A percentile compares a stretch with the other conserved stretches of the same genome.
These are phyloP conservation scores for Fusarium pseudoanthophilum DNA, from an alignment of 2,329 filamentous ascomycete genomes.

Conservation along the genomic window DNA sequence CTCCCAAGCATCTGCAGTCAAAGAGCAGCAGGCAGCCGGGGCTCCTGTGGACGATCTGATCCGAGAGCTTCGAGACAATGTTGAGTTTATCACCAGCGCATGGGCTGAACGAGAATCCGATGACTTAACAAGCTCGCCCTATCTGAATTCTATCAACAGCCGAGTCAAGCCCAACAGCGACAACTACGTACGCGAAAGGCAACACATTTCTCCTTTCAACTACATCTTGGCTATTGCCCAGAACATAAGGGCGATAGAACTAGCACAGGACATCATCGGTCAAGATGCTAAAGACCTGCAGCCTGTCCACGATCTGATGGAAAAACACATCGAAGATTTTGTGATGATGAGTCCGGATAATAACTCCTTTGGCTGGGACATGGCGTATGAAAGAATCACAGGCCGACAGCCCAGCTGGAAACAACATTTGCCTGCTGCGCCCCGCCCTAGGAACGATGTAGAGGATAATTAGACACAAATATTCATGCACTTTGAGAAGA, in stretches of 20 bases:
- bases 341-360: conserved; percentile 26
- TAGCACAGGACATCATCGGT: conserved; percentile 56
- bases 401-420: conserved; percentile 47
- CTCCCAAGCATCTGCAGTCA: conserved; percentile 42
- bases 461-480: not conserved
- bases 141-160: conserved; percentile 44
- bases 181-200: not conserved
- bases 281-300: conserved; percentile 48
- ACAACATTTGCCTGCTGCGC: not conserved
- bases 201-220: conserved; percentile 37
- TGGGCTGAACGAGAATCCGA: conserved; percentile 41
- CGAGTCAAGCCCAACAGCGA: conserved; percentile 9
- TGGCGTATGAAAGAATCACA: conserved; percentile 43
- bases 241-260: conserved; percentile 55
- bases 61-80: conserved; percentile 45
- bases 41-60: conserved; percentile 41
- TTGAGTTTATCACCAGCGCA: conserved; percentile 40
- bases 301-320: conserved; percentile 53
- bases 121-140: conserved; percentile 33
- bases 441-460: not conserved
- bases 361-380: conserved; percentile 34
- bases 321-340: conserved; percentile 51
- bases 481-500: not conserved
- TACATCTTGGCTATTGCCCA: conserved; percentile 47
- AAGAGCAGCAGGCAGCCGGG: conserved; percentile 41